Evolutionary conservation across 345 rosid genomes (phyloP), one percentile per base, ranked within the genome.

Genomic region (Brassica incana): DNA sequence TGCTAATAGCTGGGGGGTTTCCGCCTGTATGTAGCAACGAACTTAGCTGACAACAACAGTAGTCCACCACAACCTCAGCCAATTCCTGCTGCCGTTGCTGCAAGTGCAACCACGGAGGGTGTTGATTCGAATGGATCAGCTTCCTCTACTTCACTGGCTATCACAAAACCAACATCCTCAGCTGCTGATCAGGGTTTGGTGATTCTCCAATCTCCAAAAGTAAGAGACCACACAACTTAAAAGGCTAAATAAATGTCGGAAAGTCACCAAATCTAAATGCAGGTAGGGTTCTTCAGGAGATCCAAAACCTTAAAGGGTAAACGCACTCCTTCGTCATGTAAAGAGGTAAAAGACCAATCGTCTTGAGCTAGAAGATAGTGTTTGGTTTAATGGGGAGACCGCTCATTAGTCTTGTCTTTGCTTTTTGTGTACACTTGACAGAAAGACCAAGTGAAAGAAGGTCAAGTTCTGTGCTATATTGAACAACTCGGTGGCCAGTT

Each of bases 391-490:
- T 29, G 10, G 5, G 20, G 7, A 70, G 43, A 32, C n/a, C 74
- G 43, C 65, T 71, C 20, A 76, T 66, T 5, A 61, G 11, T 52
- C 38, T 65, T 66, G 11, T 15, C 27, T 77, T 66, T 67, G 58
- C 30, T n/a, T 75, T 40, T 54, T 72, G 72, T 62, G 20, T 80
- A 68, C 65, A 68, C 38, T 52, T 33, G 75, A 81, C 90, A 92
- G 98, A 92, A 92, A 82, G 97, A 94, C 82, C 83, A 69, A 48
- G 95, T 92, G 75, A 94, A 87, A 82, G 97, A 94, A 85, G 97
- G 98, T n/a, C 91, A 91, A 85, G 87, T 91, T 71, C 82, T 94
- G 12, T 90, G 98, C 88, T 91, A 82, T 77, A 87, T 94, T 38
- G 95, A 91, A 77, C 98, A 91, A 79, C 90, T 94, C 14, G 97